phyloP scores from a whole-genome alignment of 129 eudicot species.

The Helianthus tuberosus region DNA sequence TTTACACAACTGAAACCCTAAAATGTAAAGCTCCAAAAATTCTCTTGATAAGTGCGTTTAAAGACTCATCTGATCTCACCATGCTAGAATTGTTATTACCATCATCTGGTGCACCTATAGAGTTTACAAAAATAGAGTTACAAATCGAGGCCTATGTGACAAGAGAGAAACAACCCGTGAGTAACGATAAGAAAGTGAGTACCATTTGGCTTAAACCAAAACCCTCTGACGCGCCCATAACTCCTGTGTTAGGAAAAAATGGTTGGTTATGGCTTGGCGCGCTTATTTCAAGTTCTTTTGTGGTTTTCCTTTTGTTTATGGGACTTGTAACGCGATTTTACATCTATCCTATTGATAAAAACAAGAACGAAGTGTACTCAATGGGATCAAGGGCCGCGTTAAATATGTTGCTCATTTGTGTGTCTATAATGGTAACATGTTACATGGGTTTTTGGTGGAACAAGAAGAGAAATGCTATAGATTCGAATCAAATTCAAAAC shows the following conservation, averaged over 20 bases:
- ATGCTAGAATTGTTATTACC: slow-evolving; percentile 87
- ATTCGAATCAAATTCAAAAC: slow-evolving; percentile 56
- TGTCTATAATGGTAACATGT: slow-evolving; percentile 40
- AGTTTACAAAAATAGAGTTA: slow-evolving; percentile 46
- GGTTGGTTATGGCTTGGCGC: slow-evolving; percentile 80
- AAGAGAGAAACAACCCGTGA: slow-evolving; percentile 44
- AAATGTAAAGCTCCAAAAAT: slow-evolving; percentile 52
- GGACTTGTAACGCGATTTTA: slow-evolving; percentile 69
- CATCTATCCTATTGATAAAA: slow-evolving; percentile 82
- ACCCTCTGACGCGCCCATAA: slow-evolving; percentile 53
- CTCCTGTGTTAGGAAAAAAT: slow-evolving; percentile 66
- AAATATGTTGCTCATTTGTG: slow-evolving; percentile 56
- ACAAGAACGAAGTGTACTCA: slow-evolving; percentile 48
- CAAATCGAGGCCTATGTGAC: slow-evolving; percentile 90
- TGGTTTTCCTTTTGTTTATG: slow-evolving; percentile 56
- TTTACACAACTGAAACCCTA: slow-evolving; percentile 36
- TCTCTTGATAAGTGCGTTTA: slow-evolving; percentile 64
- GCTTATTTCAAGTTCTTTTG: slow-evolving; percentile 63
- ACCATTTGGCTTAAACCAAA: slow-evolving; percentile 75
- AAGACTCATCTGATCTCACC: slow-evolving; percentile 63
- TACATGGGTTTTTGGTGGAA: slow-evolving; percentile 54
- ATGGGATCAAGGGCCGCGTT: slow-evolving; percentile 39
- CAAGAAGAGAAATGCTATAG: slow-evolving; percentile 51
- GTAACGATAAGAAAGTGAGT: slow-evolving; percentile 29
- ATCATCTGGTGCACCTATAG: slow-evolving; percentile 28